phyloP scores from a whole-genome alignment of 1,284 basidiomycete genomes.

The Melampsora larici-populina region DNA sequence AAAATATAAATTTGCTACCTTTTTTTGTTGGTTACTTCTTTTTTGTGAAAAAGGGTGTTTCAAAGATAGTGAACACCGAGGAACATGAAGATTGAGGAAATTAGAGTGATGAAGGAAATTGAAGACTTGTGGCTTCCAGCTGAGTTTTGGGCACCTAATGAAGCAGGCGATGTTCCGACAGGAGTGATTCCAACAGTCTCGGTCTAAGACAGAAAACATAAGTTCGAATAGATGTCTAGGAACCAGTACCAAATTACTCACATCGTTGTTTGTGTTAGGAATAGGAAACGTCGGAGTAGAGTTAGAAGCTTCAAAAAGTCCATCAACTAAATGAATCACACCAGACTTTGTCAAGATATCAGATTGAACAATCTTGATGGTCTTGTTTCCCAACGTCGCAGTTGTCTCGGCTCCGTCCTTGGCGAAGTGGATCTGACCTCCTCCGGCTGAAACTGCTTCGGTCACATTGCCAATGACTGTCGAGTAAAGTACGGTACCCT shows the following conservation, averaged over 20 bases:
- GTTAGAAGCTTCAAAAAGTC: conserved; percentile 31
- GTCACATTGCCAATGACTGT: conserved; percentile 56
- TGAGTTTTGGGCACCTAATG: conserved; percentile 20
- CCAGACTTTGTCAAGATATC: conserved; percentile 70
- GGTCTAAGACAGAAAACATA: background rate
- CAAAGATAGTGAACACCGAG: too few species aligned
- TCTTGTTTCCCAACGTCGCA: conserved; percentile 61
- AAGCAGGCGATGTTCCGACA: conserved; percentile 9
- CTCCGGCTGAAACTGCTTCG: conserved; percentile 62
- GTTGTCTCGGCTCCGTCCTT: conserved; percentile 65
- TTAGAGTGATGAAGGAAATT: background rate
- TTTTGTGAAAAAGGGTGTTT: too few species aligned
- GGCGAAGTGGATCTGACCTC: conserved; percentile 61
- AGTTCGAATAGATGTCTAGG: background rate
- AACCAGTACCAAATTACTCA: background rate
- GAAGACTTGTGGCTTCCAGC: background rate
- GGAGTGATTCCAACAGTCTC: conserved; percentile 29
- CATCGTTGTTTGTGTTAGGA: conserved; percentile 18
- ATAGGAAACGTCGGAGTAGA: conserved; percentile 33
- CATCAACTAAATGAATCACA: conserved; percentile 61
- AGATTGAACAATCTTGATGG: conserved; percentile 62
- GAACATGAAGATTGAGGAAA: too few species aligned
- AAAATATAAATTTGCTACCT: too few species aligned
- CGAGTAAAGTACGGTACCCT: conserved; percentile 66
- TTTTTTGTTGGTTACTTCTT: too few species aligned